phyloP scores from a whole-genome alignment of 2,329 filamentous ascomycete genomes.

The Iodosphaeria phyllophila region DNA sequence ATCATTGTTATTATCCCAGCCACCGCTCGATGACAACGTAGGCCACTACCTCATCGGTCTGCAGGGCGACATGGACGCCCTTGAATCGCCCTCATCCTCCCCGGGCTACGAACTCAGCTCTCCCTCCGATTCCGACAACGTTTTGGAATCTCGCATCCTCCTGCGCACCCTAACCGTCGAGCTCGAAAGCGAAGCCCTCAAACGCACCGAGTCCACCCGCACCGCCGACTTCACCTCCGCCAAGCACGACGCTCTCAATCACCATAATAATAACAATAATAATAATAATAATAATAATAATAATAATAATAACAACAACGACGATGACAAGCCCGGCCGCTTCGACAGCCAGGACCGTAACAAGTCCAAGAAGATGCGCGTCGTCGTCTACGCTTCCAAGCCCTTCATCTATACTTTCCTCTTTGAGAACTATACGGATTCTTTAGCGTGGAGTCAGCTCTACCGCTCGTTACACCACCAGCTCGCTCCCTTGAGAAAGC shows the following conservation, averaged over 20 bases:
- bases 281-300: too few relatives aligned
- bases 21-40: slow-evolving; percentile 5
- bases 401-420: slow-evolving; percentile 67
- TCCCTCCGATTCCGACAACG: slow-evolving; percentile 7
- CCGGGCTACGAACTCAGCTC: too few relatives aligned
- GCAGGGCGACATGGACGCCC: slow-evolving; percentile 37
- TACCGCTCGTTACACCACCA: slow-evolving; percentile 44
- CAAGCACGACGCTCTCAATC: too few relatives aligned
- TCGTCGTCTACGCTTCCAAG: slow-evolving; percentile 53
- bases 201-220: slow-evolving; percentile 23
- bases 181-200: slow-evolving; percentile 23
- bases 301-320: slow-evolving; percentile 13
- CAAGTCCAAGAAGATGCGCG: slow-evolving; percentile 38
- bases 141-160: slow-evolving; percentile 33
- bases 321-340: slow-evolving; percentile 4
- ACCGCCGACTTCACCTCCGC: slow-evolving; percentile 25
- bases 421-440: slow-evolving; percentile 42
- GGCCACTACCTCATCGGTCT: slow-evolving; percentile 50
- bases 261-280: too few relatives aligned
- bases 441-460: slow-evolving; percentile 32
- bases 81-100: slow-evolving; percentile 13
- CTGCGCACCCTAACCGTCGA: slow-evolving; percentile 52
- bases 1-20: too few relatives aligned
- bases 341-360: slow-evolving; percentile 31
- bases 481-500: slow-evolving; percentile 36